Percentiles rank a stretch among this genome's conserved stretches.
Evolutionary conservation across 805 yeast species (phyloP).

Genomic region (Middelhovenomyces tepae): DNA sequence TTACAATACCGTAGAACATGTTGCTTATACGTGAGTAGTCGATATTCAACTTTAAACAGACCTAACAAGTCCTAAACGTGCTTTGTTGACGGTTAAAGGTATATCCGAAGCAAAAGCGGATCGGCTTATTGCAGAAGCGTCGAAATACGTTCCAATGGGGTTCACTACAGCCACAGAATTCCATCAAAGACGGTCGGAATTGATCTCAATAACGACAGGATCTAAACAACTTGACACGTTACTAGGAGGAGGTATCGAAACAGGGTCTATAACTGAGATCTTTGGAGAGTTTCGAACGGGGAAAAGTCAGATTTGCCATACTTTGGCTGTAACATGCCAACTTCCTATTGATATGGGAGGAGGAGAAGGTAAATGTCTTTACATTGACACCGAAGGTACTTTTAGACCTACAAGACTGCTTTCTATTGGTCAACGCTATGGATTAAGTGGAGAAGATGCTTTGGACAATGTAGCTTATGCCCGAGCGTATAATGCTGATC

Average conservation of each 20-base stretch:
- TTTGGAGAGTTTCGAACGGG: conserved; percentile 98
- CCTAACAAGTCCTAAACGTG: conserved; percentile 53
- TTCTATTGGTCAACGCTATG: conserved; percentile 85
- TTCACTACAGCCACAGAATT: conserved; percentile 95
- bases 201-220: conserved; percentile 91
- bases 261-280: conserved; percentile 92
- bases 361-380: conserved; percentile 95
- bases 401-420: conserved; percentile 87
- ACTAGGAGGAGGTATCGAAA: conserved; percentile 93
- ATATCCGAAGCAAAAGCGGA: conserved; percentile 95
- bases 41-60: neutral
- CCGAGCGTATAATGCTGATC: conserved; percentile 94
- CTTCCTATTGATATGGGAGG: conserved; percentile 96
- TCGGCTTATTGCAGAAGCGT: conserved; percentile 69
- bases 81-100: conserved; percentile 71
- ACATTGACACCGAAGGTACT: conserved; percentile 95
- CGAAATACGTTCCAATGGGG: conserved; percentile 86
- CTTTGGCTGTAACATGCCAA: conserved; percentile 94
- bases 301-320: conserved; percentile 93
- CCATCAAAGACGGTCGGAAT: conserved; percentile 79
- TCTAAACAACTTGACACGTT: conserved; percentile 88
- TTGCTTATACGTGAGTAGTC: conserved; percentile 63
- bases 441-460: conserved; percentile 88
- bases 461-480: conserved; percentile 96
- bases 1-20: conserved; percentile 79